phyloP scores from a whole-genome alignment of 1,284 basidiomycete genomes.

The Agroathelia rolfsii region DNA sequence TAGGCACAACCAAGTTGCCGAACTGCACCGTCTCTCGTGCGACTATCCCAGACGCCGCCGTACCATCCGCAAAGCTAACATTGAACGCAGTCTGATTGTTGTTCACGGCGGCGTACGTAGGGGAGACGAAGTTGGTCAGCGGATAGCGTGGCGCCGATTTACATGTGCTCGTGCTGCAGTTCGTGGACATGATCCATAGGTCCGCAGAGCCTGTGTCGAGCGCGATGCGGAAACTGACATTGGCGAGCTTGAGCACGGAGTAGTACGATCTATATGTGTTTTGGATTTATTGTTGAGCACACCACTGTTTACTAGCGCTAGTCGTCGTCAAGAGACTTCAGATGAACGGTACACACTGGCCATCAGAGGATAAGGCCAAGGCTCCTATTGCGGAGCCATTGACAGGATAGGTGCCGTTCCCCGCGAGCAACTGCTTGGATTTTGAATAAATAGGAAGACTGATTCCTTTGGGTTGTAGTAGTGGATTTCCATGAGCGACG shows the following conservation, averaged over 20 bases:
- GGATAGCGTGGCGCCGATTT: slow-evolving; percentile 53
- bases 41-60: slow-evolving; percentile 59
- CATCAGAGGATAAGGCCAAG: slow-evolving; percentile 34
- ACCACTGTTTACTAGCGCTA: slow-evolving; percentile 3
- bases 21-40: slow-evolving; percentile 52
- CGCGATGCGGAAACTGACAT: slow-evolving; percentile 56
- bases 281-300: background rate
- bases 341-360: slow-evolving; percentile 30
- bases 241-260: slow-evolving; percentile 44
- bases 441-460: slow-evolving; percentile 1
- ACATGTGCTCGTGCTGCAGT: slow-evolving; percentile 46
- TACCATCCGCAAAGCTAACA: slow-evolving; percentile 55
- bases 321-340: too few species aligned
- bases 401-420: slow-evolving; percentile 11
- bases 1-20: slow-evolving; percentile 43
- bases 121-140: slow-evolving; percentile 49
- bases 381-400: slow-evolving; percentile 26
- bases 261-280: slow-evolving; percentile 50
- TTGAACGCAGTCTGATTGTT: slow-evolving; percentile 49
- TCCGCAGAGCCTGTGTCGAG: slow-evolving; percentile 73
- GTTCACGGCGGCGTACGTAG: slow-evolving; percentile 52
- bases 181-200: slow-evolving; percentile 59
- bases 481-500: slow-evolving; percentile 9
- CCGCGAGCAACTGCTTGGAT: slow-evolving; percentile 5
- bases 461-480: too few species aligned